Evolutionary conservation across 2,329 filamentous ascomycete genomes (phyloP).

Genomic region (Diaporthe caulivora): DNA sequence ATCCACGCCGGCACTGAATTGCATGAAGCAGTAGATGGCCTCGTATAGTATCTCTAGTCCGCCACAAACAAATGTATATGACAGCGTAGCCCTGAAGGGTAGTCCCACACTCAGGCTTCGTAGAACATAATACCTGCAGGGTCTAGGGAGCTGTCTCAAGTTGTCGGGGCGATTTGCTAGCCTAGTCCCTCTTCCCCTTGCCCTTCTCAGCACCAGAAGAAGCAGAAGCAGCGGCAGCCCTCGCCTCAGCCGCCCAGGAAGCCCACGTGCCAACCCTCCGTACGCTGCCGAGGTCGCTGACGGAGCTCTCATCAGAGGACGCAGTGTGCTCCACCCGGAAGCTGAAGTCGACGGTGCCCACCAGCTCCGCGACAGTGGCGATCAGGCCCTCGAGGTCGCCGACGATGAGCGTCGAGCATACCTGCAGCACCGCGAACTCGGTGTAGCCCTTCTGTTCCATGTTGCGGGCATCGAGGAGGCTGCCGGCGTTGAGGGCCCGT

Average conservation of each 20-base stretch:
- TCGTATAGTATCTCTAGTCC: background rate
- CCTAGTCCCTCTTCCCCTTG: slow-evolving; percentile 35
- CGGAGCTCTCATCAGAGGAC: slow-evolving; percentile 27
- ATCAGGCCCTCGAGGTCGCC: slow-evolving; percentile 77
- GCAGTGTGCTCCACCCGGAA: slow-evolving; percentile 62
- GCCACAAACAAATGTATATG: background rate
- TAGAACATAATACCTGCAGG: background rate
- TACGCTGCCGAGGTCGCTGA: slow-evolving; percentile 31
- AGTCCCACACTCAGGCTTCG: background rate
- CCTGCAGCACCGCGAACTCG: slow-evolving; percentile 80
- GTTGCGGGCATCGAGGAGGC: slow-evolving; percentile 73
- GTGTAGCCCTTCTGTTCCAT: slow-evolving; percentile 79
- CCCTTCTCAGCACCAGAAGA: background rate
- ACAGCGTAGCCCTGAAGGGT: background rate
- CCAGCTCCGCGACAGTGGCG: slow-evolving; percentile 71
- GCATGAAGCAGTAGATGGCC: background rate
- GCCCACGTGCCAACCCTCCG: slow-evolving; percentile 36
- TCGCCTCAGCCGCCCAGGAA: slow-evolving; percentile 24
- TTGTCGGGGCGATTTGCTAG: background rate
- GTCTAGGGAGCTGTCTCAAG: background rate
- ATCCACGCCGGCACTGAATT: background rate
- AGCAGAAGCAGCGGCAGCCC: background rate
- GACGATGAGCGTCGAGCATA: slow-evolving; percentile 76
- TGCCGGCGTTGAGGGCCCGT: slow-evolving; percentile 23
- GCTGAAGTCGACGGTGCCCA: slow-evolving; percentile 82